Base-by-base conservation (phyloP, 2,329 filamentous ascomycete genomes). In the Ceratocystis alfenasii region DNA sequence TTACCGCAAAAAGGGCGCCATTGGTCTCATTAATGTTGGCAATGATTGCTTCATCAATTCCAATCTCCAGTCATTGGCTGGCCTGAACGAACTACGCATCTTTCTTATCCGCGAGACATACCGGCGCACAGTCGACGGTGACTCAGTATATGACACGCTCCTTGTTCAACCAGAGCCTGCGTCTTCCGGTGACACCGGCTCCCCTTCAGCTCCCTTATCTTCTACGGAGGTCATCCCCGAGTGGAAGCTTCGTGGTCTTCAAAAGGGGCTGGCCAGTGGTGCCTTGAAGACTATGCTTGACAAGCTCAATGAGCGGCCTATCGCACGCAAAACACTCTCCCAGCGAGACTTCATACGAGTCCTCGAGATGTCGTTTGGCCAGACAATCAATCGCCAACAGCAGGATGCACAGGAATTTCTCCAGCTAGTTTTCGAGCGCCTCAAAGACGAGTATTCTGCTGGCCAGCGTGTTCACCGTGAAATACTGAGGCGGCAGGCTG, bases 21-120 rank as follows among this genome's bases (percentile, higher is more conserved):
- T 97, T 65, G 94, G 94, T 48, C 81, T 97, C 66, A 80, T 81
- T 64, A 99, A 99, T 75, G 86, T 90, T 7, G 94, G 93, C 70
- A 99, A 99, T 76, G 94, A 94, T 75, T 94, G 89, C 78, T 94
- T 93, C 76, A 96, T 97, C 78, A 99, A 99, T 76, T 96, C 91
- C 28, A 88, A 96, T 22, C 83, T 99, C 45, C 94, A 99, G 78
- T 91, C 90, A 6, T 81, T 99, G 55, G 93, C 94, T 15, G 94
- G 94, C 2, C 80, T 97, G 41, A 89, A 88, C 62, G 91, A 97
- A 74, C 79, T 99, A 72, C 87, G 94, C 69, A 77, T 94, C 70
- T 99, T 96, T 77, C 79, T 99, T 69, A 96, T 97, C 72, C 84
- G 90, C 70, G 93, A 97, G 77, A 87, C 89, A 44, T 90, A 96